Percentiles rank a stretch among this genome's conserved stretches.
phyloP scores from a whole-genome alignment of 805 yeast species.

The Lipomyces japonicus region DNA sequence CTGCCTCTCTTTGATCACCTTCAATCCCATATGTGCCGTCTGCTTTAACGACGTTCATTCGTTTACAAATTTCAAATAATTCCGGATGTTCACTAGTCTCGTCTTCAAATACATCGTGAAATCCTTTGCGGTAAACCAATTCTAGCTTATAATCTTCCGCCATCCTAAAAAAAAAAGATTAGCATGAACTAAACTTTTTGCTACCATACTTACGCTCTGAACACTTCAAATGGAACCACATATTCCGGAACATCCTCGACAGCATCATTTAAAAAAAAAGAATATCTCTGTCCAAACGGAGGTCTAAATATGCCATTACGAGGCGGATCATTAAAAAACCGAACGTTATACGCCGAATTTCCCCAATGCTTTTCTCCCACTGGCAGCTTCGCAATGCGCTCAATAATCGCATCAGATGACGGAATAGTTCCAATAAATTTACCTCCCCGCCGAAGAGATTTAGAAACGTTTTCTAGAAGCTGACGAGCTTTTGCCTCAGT shows the following conservation, averaged over 20 bases:
- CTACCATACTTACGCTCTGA: conserved; percentile 50
- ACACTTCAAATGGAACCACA: conserved; percentile 88
- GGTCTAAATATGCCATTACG: conserved; percentile 65
- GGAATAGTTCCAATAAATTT: conserved; percentile 92
- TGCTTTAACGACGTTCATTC: conserved; percentile 52
- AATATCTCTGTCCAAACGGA: conserved; percentile 80
- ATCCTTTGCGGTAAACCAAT: conserved; percentile 67
- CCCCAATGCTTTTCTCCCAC: conserved; percentile 70
- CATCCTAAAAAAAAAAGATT: conserved; percentile 38
- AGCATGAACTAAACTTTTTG: neutral
- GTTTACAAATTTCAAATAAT: conserved; percentile 33
- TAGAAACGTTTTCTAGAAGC: conserved; percentile 68
- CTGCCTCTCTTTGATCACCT: conserved; percentile 83
- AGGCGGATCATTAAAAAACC: conserved; percentile 78
- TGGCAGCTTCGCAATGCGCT: conserved; percentile 54
- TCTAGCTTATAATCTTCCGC: conserved; percentile 81
- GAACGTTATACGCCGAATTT: conserved; percentile 74
- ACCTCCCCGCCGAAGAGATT: conserved; percentile 77
- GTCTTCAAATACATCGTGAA: conserved; percentile 74
- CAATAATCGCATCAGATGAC: conserved; percentile 75
- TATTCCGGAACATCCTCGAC: conserved; percentile 95
- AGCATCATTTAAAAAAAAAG: conserved; percentile 82
- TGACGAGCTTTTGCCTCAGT: conserved; percentile 73
- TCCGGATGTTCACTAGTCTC: conserved; percentile 60
- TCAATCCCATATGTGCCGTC: conserved; percentile 85